Base-by-base conservation (phyloP, 1,284 basidiomycete species). In the Sanghuangporus sanghuang region DNA sequence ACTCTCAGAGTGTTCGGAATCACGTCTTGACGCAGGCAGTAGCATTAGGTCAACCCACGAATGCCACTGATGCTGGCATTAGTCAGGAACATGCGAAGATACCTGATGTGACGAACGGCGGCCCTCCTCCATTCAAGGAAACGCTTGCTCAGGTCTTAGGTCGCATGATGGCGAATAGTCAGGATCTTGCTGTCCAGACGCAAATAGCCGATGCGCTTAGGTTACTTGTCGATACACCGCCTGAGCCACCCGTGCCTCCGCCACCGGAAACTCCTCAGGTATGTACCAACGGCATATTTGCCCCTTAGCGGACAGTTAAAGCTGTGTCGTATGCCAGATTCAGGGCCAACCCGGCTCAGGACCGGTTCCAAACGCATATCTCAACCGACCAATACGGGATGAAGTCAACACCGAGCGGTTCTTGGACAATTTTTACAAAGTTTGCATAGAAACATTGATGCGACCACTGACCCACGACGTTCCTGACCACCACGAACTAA, bases 131-230 rank as follows among this genome's bases (percentile, higher is more conserved):
- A 23, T 66, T 66, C 35, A 60, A 49, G 38, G 86, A 90, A 72
- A 93, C 94, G 12, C 77, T 97, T 63, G 74, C 94, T 66, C 81
- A 86, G 68, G 82, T 91, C 70, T 83, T 93, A 68, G 92, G 93
- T 74, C 80, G 84, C 68, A 79, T 95, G 58, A 79, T 98, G 75
- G 86, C 89, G 39, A 79, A 81, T 64, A 93, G 92, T 73, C 82
- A 81, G 66, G 95, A 99, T 71, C 72, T 95, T 68, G 95, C 94
- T 1, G 83, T 98, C 59, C 93, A 97, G 75, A 91, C 90, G 72
- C 93, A 96, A 73, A 82, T 98, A 58, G 89, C 92, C 0, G 96
- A 99, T 74, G 89, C 92, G n/a, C 73, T 98, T 70, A 89, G 90
- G 75, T 83, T 89, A 59, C 80, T 97, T 74, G 76, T 98, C 70